phyloP scores from a whole-genome alignment of 441 rosid species.

The Euphorbia celastroides region DNA sequence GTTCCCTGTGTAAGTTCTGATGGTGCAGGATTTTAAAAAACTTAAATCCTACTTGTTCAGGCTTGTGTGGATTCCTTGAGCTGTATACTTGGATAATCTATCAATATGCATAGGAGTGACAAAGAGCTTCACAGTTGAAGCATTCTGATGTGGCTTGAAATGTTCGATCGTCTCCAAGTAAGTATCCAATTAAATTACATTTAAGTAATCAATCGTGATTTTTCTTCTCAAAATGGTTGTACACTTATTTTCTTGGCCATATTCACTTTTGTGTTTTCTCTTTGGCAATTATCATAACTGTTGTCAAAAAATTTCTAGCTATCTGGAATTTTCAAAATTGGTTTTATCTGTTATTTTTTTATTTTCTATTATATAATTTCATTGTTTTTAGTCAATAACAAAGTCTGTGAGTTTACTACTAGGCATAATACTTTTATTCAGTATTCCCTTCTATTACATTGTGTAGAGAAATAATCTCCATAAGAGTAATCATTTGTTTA shows the following conservation, averaged over 20 bases:
- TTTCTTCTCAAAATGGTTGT: neutral
- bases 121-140: conserved; percentile 88
- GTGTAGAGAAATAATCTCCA: too few relatives aligned
- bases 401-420: too few relatives aligned
- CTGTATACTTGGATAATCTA: conserved; percentile 62
- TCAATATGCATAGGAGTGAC: conserved; percentile 47
- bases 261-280: too few relatives aligned
- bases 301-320: too few relatives aligned
- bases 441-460: neutral
- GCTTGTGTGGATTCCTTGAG: conserved; percentile 75
- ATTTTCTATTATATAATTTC: too few relatives aligned
- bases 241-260: too few relatives aligned
- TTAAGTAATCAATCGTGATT: neutral
- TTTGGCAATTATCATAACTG: too few relatives aligned
- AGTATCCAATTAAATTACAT: conserved; percentile 16
- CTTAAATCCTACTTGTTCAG: conserved; percentile 28
- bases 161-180: conserved; percentile 3
- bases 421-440: neutral
- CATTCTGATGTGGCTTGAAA: conserved; percentile 29
- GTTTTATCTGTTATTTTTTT: too few relatives aligned
- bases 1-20: neutral
- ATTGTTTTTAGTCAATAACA: neutral
- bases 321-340: neutral
- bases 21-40: conserved; percentile 5
- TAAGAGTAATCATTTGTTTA: too few relatives aligned